A percentile compares a stretch with the other conserved stretches of the same genome.
These are phyloP conservation scores for Sarocladium brachiariae DNA, from an alignment of 2,329 filamentous ascomycete species.

Conservation along the genomic window DNA sequence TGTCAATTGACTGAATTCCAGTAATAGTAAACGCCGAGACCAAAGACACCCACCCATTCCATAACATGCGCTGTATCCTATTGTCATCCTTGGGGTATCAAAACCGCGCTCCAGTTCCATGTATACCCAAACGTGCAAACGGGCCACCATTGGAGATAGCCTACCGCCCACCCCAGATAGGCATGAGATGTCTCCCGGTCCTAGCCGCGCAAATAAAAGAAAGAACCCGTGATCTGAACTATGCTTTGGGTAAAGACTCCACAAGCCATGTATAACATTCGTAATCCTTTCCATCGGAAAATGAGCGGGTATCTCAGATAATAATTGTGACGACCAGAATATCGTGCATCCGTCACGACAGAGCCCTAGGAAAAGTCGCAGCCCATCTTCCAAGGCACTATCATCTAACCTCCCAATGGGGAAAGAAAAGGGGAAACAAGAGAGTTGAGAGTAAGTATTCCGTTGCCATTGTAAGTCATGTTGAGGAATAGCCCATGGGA, in stretches of 20 bases:
- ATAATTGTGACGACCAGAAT: neutral
- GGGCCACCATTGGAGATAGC: too few relatives aligned
- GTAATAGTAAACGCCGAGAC: too few relatives aligned
- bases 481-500: too few relatives aligned
- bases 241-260: neutral
- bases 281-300: neutral
- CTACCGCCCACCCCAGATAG: too few relatives aligned
- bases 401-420: neutral
- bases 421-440: neutral
- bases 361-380: neutral
- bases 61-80: neutral
- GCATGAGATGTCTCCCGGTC: too few relatives aligned
- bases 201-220: neutral
- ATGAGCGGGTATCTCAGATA: neutral
- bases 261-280: neutral
- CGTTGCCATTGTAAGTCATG: too few relatives aligned
- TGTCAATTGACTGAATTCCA: neutral
- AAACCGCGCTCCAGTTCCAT: neutral
- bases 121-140: neutral
- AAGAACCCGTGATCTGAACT: neutral
- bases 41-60: too few relatives aligned
- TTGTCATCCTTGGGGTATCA: conserved; percentile 4
- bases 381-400: neutral
- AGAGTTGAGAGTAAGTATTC: too few relatives aligned
- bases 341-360: neutral